phyloP scores from a whole-genome alignment of 164 flowering plant genomes.

The Chloranthus sessilifolius region DNA sequence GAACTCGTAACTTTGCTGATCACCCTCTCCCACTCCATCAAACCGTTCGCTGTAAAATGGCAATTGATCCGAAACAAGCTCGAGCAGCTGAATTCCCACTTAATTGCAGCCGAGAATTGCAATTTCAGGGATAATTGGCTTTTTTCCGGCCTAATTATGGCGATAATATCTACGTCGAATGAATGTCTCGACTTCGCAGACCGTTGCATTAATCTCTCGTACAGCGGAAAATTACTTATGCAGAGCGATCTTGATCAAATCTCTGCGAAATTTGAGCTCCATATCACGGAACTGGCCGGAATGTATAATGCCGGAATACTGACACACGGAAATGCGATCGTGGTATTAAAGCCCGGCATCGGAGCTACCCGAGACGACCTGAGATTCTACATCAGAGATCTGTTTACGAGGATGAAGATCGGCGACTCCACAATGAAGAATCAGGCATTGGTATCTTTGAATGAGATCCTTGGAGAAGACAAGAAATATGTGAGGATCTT shows the following conservation, averaged over 20 bases:
- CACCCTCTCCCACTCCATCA: slow-evolving; percentile 48
- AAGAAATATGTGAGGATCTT: slow-evolving; percentile 58
- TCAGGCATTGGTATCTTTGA: slow-evolving; percentile 43
- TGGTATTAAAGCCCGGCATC: slow-evolving; percentile 58
- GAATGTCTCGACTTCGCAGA: slow-evolving; percentile 52
- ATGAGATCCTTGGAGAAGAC: slow-evolving; percentile 55
- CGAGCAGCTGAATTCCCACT: slow-evolving; percentile 55
- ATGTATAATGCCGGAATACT: slow-evolving; percentile 50
- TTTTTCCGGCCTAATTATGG: slow-evolving; percentile 16
- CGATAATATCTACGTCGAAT: slow-evolving; percentile 26
- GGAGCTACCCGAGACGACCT: slow-evolving; percentile 63
- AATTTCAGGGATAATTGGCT: slow-evolving; percentile 26
- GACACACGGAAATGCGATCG: slow-evolving; percentile 45
- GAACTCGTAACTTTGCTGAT: slow-evolving; percentile 43
- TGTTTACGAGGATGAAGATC: slow-evolving; percentile 67
- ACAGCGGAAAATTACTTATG: slow-evolving; percentile 90
- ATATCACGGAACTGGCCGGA: slow-evolving; percentile 39
- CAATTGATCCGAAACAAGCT: slow-evolving; percentile 57
- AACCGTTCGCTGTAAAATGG: slow-evolving; percentile 75
- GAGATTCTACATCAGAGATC: slow-evolving; percentile 65
- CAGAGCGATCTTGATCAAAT: slow-evolving; percentile 83
- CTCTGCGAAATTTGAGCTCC: slow-evolving; percentile 43
- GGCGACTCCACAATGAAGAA: slow-evolving; percentile 61
- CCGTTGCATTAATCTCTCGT: slow-evolving; percentile 57
- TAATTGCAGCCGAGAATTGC: slow-evolving; percentile 42